phyloP scores from a whole-genome alignment of 495 filamentous ascomycete species.

The Parachaetomium inaequale region DNA sequence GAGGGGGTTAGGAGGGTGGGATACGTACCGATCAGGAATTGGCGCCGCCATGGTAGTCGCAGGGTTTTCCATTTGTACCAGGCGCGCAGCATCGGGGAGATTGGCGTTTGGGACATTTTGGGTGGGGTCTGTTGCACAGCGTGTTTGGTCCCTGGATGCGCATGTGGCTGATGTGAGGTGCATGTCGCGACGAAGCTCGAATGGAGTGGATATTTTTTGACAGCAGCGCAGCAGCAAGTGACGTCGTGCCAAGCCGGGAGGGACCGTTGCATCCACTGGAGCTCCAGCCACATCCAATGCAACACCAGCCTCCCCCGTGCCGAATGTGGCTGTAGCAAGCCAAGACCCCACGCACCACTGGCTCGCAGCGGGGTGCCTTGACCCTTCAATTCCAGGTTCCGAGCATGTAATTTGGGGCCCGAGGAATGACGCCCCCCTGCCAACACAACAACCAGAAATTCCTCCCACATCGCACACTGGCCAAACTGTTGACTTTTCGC shows the following conservation, averaged over 20 bases:
- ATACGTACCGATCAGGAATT: constrained; percentile 73
- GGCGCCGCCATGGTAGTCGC: constrained; percentile 79
- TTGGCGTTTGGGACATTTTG: constrained; percentile 20
- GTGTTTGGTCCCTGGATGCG: not conserved
- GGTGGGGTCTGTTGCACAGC: not conserved
- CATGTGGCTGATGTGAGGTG: too few relatives aligned
- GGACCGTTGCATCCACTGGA: constrained; percentile 3
- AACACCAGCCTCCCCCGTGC: constrained; percentile 22
- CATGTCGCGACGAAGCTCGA: constrained; percentile 1
- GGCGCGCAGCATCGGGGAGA: constrained; percentile 39
- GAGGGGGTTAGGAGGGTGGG: not conserved
- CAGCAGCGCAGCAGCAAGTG: constrained; percentile 9
- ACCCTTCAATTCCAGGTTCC: too few relatives aligned
- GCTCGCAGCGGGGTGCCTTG: constrained; percentile 7
- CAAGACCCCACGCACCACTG: not conserved
- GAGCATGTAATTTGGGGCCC: constrained; percentile 4
- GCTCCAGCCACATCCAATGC: constrained; percentile 16
- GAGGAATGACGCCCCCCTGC: not conserved
- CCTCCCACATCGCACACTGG: not conserved
- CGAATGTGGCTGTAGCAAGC: constrained; percentile 2
- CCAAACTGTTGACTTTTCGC: not conserved
- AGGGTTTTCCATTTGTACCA: constrained; percentile 89
- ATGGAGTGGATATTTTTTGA: constrained; percentile 8
- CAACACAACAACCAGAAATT: not conserved
- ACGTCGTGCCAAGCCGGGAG: constrained; percentile 27